Percentiles rank a stretch among this genome's conserved stretches.
Evolutionary conservation across 2,329 filamentous ascomycete species (phyloP).

Genomic region (Aspergillus floridensis): DNA sequence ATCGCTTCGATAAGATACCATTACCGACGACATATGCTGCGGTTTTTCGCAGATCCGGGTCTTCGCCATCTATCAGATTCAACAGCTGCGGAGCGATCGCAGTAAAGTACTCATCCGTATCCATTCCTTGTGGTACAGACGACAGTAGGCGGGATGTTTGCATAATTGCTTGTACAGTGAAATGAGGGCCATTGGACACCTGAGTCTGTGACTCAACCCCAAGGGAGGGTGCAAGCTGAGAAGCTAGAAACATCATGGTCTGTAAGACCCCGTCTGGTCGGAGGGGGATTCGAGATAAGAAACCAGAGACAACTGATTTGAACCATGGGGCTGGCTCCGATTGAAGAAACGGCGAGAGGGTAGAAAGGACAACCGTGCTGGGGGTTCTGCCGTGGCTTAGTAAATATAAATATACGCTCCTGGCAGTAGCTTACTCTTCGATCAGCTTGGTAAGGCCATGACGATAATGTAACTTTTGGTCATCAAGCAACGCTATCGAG

Average conservation of each 20-base stretch:
- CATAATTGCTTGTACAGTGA: constrained; percentile 46
- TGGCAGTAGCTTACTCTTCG: constrained; percentile 26
- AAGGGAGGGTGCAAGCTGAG: constrained; percentile 41
- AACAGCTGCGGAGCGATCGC: constrained; percentile 42
- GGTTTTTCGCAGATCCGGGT: constrained; percentile 41
- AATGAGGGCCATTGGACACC: constrained; percentile 35
- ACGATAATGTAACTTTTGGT: constrained; percentile 21
- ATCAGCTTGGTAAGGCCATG: constrained; percentile 31
- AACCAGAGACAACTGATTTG: constrained; percentile 35
- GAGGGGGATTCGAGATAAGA: constrained; percentile 40
- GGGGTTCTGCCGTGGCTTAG: constrained; percentile 33
- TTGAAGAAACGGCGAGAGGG: constrained; percentile 39
- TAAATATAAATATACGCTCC: constrained; percentile 14
- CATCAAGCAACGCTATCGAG: constrained; percentile 20
- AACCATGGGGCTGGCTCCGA: constrained; percentile 39
- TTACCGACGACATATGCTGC: constrained; percentile 44
- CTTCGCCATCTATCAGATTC: constrained; percentile 39
- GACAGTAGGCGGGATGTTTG: constrained; percentile 43
- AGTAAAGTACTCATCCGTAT: constrained; percentile 36
- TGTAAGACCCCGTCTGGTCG: constrained; percentile 43
- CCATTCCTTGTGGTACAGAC: constrained; percentile 40
- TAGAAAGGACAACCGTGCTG: constrained; percentile 35
- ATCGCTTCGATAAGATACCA: constrained; percentile 42
- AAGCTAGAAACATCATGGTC: constrained; percentile 43
- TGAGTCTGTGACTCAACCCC: constrained; percentile 33